Conservation (phyloP, 495 filamentous ascomycete species). For the Aspergillus bridgeri region DNA sequence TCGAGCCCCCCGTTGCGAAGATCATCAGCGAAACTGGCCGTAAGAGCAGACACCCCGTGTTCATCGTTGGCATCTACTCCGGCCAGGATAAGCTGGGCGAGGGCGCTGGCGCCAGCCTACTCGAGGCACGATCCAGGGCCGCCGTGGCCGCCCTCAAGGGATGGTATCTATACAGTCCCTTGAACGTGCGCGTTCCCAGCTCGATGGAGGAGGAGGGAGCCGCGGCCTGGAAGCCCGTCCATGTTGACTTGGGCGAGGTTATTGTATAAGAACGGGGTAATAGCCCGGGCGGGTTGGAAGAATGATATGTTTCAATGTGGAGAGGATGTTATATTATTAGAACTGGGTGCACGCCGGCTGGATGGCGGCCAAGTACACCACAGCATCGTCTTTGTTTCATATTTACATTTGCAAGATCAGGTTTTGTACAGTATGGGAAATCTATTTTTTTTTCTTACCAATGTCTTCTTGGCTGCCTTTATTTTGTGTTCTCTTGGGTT, state of each 20-base stretch:
- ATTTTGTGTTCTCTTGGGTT: constrained; percentile 20
- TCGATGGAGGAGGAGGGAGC: constrained; percentile 67
- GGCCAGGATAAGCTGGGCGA: constrained; percentile 88
- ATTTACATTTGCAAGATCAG: constrained; percentile 38
- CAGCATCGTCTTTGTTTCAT: constrained; percentile 22
- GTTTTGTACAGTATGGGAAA: constrained; percentile 46
- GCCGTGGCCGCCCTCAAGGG: constrained; percentile 79
- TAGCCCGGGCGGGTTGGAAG: constrained; percentile 7
- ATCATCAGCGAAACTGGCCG: constrained; percentile 87
- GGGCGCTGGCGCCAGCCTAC: constrained; percentile 67
- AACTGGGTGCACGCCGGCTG: constrained; percentile 3
- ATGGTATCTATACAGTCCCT: constrained; percentile 93
- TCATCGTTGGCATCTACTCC: constrained; percentile 89
- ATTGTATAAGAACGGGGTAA: constrained; percentile 53
- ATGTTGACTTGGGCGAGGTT: constrained; percentile 89
- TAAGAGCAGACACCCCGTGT: constrained; percentile 76
- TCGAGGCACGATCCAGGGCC: constrained; percentile 73
- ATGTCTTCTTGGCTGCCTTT: constrained; percentile 27
- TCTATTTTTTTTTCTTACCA: constrained; percentile 37
- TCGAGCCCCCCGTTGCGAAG: constrained; percentile 81
- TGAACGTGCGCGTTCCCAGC: constrained; percentile 70
- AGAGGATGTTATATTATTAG: constrained; percentile 23
- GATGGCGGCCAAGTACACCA: constrained; percentile 4
- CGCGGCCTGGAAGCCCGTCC: constrained; percentile 70
- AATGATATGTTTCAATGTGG: constrained; percentile 5